Percentiles rank a stretch among this genome's conserved stretches.
phyloP scores from a whole-genome alignment of 805 yeast species.

The Kregervanrija pseudodelftensis region DNA sequence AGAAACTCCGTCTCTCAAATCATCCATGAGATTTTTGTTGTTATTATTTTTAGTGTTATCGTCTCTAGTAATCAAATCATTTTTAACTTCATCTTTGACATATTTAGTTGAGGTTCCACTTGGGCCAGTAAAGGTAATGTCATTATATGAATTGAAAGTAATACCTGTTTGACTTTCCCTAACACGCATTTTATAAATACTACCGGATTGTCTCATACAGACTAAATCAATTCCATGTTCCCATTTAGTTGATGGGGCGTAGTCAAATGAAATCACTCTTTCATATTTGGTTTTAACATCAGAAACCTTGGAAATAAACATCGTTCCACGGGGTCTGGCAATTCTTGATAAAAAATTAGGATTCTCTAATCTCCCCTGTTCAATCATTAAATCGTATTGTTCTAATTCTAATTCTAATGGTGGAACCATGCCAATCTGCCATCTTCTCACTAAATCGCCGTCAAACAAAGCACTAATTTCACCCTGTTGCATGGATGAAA shows the following conservation, averaged over 20 bases:
- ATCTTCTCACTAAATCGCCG: conserved; percentile 70
- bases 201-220: conserved; percentile 89
- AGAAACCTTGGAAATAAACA: conserved; percentile 69
- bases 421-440: conserved; percentile 65
- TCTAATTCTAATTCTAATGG: conserved; percentile 20
- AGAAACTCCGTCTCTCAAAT: too few relatives aligned
- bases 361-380: conserved; percentile 14
- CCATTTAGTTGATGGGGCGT: conserved; percentile 47
- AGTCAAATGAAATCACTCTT: conserved; percentile 80
- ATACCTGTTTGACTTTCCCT: conserved; percentile 57
- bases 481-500: conserved; percentile 56
- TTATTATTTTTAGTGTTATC: neutral
- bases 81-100: conserved; percentile 23
- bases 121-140: conserved; percentile 53
- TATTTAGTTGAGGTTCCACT: conserved; percentile 44
- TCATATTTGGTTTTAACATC: conserved; percentile 74
- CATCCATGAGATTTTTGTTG: neutral
- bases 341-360: conserved; percentile 9
- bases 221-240: conserved; percentile 58
- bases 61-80: conserved; percentile 1
- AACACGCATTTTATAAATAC: conserved; percentile 73
- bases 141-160: conserved; percentile 63
- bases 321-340: conserved; percentile 37
- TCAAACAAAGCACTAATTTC: conserved; percentile 77
- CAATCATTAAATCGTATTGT: conserved; percentile 16